Percentiles rank a stretch among this genome's conserved stretches.
Conservation (phyloP, 129 eudicot genomes). For the Deinandra increscens region DNA sequence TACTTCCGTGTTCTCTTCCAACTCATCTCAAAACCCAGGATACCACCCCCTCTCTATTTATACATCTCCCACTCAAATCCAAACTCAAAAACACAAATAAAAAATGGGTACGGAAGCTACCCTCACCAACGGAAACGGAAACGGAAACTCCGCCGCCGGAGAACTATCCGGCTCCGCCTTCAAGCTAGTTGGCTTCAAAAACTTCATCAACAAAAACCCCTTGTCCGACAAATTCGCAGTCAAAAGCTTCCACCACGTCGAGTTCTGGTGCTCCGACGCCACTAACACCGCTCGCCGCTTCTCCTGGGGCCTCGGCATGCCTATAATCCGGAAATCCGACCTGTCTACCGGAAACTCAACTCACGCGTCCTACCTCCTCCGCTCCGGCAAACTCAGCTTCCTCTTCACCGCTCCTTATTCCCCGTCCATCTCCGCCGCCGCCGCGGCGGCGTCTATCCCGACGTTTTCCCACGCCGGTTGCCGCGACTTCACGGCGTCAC, state of each 20-base stretch:
- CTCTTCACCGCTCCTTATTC: slow-evolving; percentile 42
- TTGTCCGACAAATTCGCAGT: slow-evolving; percentile 64
- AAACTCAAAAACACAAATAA: not conserved
- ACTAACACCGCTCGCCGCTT: slow-evolving; percentile 72
- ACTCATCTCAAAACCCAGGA: no score
- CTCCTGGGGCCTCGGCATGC: slow-evolving; percentile 46
- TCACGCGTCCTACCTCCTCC: slow-evolving; percentile 86
- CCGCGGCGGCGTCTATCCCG: slow-evolving; percentile 50
- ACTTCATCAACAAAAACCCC: slow-evolving; percentile 66
- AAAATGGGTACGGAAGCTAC: slow-evolving; percentile 27
- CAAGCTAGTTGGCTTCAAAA: slow-evolving; percentile 68
- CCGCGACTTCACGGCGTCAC: slow-evolving; percentile 37
- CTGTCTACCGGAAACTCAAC: slow-evolving; percentile 77
- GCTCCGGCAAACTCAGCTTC: slow-evolving; percentile 56
- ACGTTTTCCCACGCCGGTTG: slow-evolving; percentile 43
- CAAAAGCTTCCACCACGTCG: slow-evolving; percentile 81
- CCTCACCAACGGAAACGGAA: not conserved
- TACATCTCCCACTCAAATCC: not conserved
- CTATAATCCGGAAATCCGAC: slow-evolving; percentile 47
- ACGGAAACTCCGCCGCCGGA: slow-evolving; percentile 22
- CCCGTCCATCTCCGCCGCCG: slow-evolving; percentile 19
- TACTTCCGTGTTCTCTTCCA: slow-evolving; percentile 14
- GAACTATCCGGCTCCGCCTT: slow-evolving; percentile 24
- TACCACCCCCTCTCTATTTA: not conserved
- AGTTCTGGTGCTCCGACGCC: slow-evolving; percentile 95